These are phyloP conservation scores for Podospora appendiculata DNA, from an alignment of 495 filamentous ascomycete genomes.

Conservation along the genomic window DNA sequence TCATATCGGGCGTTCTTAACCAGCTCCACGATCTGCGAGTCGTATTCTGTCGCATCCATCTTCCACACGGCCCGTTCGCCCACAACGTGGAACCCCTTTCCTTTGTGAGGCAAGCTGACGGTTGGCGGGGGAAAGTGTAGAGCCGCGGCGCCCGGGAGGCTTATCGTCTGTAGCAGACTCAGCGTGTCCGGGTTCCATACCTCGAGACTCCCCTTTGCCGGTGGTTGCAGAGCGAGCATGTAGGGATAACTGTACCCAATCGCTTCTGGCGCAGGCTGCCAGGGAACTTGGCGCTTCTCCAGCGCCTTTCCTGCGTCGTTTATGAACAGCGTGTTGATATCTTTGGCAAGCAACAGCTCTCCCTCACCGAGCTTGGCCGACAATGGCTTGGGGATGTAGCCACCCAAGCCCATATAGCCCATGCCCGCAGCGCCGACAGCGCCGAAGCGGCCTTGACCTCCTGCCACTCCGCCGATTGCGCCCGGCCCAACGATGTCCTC, in stretches of 20 bases:
- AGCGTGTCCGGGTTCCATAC: slow-evolving; percentile 89
- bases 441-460: slow-evolving; percentile 56
- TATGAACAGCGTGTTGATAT: slow-evolving; percentile 92
- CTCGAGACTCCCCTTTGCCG: slow-evolving; percentile 79
- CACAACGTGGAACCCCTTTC: slow-evolving; percentile 85
- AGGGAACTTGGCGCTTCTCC: slow-evolving; percentile 82
- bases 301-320: slow-evolving; percentile 73
- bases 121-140: slow-evolving; percentile 93
- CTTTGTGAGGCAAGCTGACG: slow-evolving; percentile 84
- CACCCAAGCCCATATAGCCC: slow-evolving; percentile 91
- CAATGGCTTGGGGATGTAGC: slow-evolving; percentile 83
- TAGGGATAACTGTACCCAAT: slow-evolving; percentile 97
- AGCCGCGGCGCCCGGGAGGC: slow-evolving; percentile 67
- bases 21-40: slow-evolving; percentile 81
- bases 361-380: slow-evolving; percentile 74
- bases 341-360: slow-evolving; percentile 83
- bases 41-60: slow-evolving; percentile 90
- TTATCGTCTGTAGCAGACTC: slow-evolving; percentile 76
- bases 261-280: slow-evolving; percentile 78
- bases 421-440: slow-evolving; percentile 60
- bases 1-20: slow-evolving; percentile 70
- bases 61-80: slow-evolving; percentile 90
- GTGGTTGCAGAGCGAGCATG: slow-evolving; percentile 74
- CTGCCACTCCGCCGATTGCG: slow-evolving; percentile 58
- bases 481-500: slow-evolving; percentile 76